A percentile compares a stretch with the other conserved stretches of the same genome.
Evolutionary conservation across 495 filamentous ascomycete species (phyloP).

Genomic region (Penicillium silybi): DNA sequence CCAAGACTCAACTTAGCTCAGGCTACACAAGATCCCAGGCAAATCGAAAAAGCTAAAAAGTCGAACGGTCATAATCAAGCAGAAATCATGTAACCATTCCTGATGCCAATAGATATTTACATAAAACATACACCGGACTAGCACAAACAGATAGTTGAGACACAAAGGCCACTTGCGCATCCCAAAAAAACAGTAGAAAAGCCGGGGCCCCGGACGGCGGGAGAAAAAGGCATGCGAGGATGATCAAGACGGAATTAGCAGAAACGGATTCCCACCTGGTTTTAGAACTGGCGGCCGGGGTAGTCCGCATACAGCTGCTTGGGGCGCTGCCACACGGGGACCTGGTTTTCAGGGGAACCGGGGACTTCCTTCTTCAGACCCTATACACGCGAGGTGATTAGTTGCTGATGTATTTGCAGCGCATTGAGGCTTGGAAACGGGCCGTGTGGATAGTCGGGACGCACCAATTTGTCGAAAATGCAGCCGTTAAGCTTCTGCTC

Average conservation of each 20-base stretch:
- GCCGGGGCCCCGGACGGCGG: conserved; percentile 14
- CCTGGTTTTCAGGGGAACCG: conserved; percentile 68
- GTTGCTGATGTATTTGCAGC: neutral
- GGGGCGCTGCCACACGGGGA: conserved; percentile 77
- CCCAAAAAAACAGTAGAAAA: conserved; percentile 21
- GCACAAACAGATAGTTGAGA: conserved; percentile 21
- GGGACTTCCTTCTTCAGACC: conserved; percentile 89
- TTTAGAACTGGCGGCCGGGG: conserved; percentile 43
- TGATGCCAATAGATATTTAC: conserved; percentile 48
- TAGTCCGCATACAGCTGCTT: conserved; percentile 68
- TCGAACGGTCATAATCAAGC: conserved; percentile 4
- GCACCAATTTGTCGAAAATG: conserved; percentile 90
- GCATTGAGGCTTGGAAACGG: neutral
- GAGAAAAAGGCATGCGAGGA: conserved; percentile 5
- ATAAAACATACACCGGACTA: conserved; percentile 30
- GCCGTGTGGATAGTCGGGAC: conserved; percentile 23
- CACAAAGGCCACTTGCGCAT: conserved; percentile 20
- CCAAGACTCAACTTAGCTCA: neutral
- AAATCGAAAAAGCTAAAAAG: neutral
- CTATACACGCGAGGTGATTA: conserved; percentile 40
- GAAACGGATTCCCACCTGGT: conserved; percentile 6
- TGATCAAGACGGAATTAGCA: conserved; percentile 9
- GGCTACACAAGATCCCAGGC: neutral
- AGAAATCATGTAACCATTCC: conserved; percentile 32
- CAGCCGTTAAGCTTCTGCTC: conserved; percentile 88